These are phyloP conservation scores for Triangularia verruculosa DNA, from an alignment of 2,329 filamentous ascomycete species.

Conservation along the genomic window DNA sequence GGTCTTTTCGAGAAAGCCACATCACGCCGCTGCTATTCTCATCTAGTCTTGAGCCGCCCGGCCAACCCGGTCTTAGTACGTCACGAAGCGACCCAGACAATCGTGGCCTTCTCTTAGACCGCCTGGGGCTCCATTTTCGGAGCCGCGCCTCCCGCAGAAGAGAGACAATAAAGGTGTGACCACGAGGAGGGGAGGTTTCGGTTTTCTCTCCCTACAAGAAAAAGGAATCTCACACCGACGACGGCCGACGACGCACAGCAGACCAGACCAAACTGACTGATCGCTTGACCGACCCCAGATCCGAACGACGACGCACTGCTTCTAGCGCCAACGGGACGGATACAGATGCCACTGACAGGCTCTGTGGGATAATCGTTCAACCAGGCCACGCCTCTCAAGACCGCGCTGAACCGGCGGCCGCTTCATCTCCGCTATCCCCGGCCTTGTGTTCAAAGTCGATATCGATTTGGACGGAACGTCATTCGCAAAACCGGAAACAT, in stretches of 20 bases:
- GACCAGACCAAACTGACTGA: neutral
- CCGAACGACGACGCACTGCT: neutral
- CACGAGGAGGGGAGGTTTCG: neutral
- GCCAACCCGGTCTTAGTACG: neutral
- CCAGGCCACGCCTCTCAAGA: neutral
- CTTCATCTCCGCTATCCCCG: neutral
- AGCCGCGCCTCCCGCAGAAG: constrained; percentile 11
- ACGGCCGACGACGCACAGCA: neutral
- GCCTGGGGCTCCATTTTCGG: constrained; percentile 23
- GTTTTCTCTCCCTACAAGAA: neutral
- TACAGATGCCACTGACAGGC: neutral
- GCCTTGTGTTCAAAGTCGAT: neutral
- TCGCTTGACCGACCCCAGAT: neutral
- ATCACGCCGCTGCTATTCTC: neutral
- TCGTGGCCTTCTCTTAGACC: constrained; percentile 7
- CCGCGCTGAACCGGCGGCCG: neutral
- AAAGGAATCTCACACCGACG: neutral
- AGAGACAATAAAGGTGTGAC: constrained; percentile 1
- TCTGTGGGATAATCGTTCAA: constrained; percentile 1
- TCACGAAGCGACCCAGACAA: constrained; percentile 5
- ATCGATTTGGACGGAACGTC: neutral
- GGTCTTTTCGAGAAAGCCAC: neutral
- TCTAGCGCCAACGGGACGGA: neutral
- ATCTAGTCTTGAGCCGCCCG: neutral
- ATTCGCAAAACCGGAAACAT: constrained; percentile 13